Base-by-base conservation (phyloP, 163 green algal species). In the Scenedesmus sp. region DNA sequence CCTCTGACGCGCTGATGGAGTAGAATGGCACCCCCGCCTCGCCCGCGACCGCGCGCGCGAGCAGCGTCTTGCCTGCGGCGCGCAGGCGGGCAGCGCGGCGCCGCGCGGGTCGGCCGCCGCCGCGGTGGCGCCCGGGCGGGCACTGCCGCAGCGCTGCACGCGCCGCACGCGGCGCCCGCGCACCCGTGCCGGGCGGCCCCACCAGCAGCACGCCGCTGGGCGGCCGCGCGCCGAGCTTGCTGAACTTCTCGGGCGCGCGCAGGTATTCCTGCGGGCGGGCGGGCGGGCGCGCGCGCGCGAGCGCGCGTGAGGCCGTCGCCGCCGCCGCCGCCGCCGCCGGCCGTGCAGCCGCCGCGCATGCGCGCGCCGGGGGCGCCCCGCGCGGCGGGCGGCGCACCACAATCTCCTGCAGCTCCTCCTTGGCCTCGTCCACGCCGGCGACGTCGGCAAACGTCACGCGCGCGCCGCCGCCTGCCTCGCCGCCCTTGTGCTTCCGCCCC, bases 171-270 rank as follows among this genome's bases (percentile, higher is more conserved):
- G n/a, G n/a, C n/a, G n/a, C n/a, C n/a, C n/a, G n/a, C n/a, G n/a
- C n/a, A n/a, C n/a, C n/a, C 39, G 63, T 81, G 33, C 81, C 85
- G 9, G 67, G 74, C 3, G 77, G 92, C 0, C 94, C 95, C 34
- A 98, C 93, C 39, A 99, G 88, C 75, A 99, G 90, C 62, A 98
- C 92, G 5, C 96, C 96, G 80, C 95, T 96, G 33, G 96, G 96
- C 18, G 97, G 90, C 82, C 96, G 94, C 0, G 95, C 96, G 5
- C 96, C 96, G 36, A 99, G 89, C 28, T 83, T 88, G 1, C 92
- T 97, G 90, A 98, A 99, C 36, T 92, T 90, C 56, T 92, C 84
- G 4, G 95, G 96, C 31, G 93, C 87, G 4, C 86, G 84, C 60
- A 99, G 87, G 78, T 96, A 98, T 42, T 97, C 90, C 66, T 86